These are phyloP conservation scores for Lactifluus pinguis DNA, from an alignment of 768 basidiomycete species.

Conservation along the genomic window DNA sequence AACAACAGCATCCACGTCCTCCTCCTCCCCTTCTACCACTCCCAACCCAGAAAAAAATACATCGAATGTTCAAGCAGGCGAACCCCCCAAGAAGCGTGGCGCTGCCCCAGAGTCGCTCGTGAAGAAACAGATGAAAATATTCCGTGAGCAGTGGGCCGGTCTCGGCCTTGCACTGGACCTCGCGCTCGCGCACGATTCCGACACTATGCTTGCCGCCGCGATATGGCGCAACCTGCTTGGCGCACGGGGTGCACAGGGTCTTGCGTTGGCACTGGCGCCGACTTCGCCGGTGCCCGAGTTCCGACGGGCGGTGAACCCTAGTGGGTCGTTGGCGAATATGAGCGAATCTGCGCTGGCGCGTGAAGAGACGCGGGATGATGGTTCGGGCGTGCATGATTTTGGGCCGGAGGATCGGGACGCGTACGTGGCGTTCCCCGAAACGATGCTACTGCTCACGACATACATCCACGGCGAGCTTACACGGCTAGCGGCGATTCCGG, in stretches of 20 bases:
- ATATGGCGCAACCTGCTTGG: slow-evolving; percentile 91
- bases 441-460: slow-evolving; percentile 58
- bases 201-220: slow-evolving; percentile 77
- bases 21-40: not conserved
- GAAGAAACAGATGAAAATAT: slow-evolving; percentile 80
- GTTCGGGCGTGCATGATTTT: slow-evolving; percentile 67
- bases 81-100: slow-evolving; percentile 21
- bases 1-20: slow-evolving; percentile 15
- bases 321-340: slow-evolving; percentile 54
- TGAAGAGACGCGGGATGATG: slow-evolving; percentile 56
- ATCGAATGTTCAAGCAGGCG: not conserved
- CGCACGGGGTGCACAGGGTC: slow-evolving; percentile 69
- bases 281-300: slow-evolving; percentile 29
- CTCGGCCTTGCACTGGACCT: slow-evolving; percentile 73
- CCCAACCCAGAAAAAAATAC: not conserved
- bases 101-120: slow-evolving; percentile 72
- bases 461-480: slow-evolving; percentile 15
- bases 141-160: slow-evolving; percentile 88
- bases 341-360: slow-evolving; percentile 38
- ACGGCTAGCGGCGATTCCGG: slow-evolving; percentile 10
- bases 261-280: slow-evolving; percentile 28
- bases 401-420: slow-evolving; percentile 47
- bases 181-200: slow-evolving; percentile 54
- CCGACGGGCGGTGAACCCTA: slow-evolving; percentile 61
- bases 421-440: slow-evolving; percentile 65